Base-by-base conservation (phyloP, 2,329 filamentous ascomycete species). In the Colletotrichum noveboracense region DNA sequence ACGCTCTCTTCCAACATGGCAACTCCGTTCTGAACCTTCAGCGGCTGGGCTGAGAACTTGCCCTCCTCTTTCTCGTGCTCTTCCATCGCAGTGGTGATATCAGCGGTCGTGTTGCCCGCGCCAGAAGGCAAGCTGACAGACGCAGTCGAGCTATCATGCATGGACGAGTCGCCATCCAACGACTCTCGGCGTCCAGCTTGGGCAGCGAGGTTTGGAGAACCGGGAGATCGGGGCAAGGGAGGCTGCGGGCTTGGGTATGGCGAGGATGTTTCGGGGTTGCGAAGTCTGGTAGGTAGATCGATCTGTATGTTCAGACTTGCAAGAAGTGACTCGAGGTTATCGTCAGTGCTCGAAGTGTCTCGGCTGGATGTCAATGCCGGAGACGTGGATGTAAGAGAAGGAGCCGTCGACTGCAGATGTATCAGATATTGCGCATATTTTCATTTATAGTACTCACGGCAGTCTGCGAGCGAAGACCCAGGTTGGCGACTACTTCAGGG, bases 1-100 rank as follows among this genome's bases (percentile, higher is more conserved):
- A 91, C 86, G 58, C 87, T 89, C 80, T 92, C 90, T 79, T 93
- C 90, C 5, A 88, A 88, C 30, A 93, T 80, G 2, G 90, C 90
- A 6, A 92, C 84, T 3, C 90, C 91, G 18, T 87, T 85, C 6
- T 85, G 83, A 2, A 91, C 87, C 34, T 88, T 85, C 3, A 90
- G 80, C 55, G 86, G 84, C 28, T 86, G 84, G 43, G 84, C 81
- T 6, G 83, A 83, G 75, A 86, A 86, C 16, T 71, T 75, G 4
- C 81, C 82, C 52, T 82, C 80, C 30, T 78, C 70, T 16, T 81
- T 75, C 66, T 85, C 84, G 14, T 80, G 78, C 43, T 80, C 75
- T 77, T 84, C 83, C 81, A 84, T 82, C 67, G 43, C 70, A 6
- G 74, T 76, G 21, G 48, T 12, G 14, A 32, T 30, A 12, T 52